Conservation (phyloP, 2,329 filamentous ascomycete genomes). For the Phyllosticta citriasiana region DNA sequence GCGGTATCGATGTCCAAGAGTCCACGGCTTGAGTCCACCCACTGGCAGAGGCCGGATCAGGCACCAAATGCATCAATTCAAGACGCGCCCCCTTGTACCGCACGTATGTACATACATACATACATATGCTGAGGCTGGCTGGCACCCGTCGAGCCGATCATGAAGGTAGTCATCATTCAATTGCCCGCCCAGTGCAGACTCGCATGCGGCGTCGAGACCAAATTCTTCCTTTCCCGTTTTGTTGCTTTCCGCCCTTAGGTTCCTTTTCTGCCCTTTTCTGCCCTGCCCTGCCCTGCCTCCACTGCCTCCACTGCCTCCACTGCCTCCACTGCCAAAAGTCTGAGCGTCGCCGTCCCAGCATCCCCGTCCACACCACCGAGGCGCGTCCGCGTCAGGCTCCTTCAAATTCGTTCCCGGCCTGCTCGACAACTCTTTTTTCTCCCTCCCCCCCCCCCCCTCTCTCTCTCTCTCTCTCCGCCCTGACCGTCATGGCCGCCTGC, state of each 20-base stretch:
- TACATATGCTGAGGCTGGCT: neutral
- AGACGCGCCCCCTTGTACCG: neutral
- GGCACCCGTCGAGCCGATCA: too few species aligned
- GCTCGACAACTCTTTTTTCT: constrained; percentile 17
- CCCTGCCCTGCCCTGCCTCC: too few species aligned
- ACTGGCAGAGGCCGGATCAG: neutral
- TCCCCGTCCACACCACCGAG: constrained; percentile 4
- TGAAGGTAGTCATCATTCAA: too few species aligned
- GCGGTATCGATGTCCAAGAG: neutral
- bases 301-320: too few species aligned
- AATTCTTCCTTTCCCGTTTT: too few species aligned
- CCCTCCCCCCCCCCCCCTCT: constrained; percentile 6
- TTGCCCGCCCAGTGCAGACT: too few species aligned
- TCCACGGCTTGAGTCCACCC: too few species aligned
- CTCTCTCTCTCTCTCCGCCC: constrained; percentile 3
- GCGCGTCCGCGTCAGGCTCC: constrained; percentile 14
- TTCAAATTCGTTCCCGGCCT: constrained; percentile 27
- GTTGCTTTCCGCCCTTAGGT: too few species aligned
- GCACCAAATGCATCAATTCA: neutral
- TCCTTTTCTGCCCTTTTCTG: too few species aligned
- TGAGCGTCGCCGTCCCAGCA: constrained; percentile 7
- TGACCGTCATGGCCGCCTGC: constrained; percentile 9
- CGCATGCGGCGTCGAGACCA: too few species aligned
- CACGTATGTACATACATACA: too few species aligned
- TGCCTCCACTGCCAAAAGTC: neutral